Evolutionary conservation across 2,329 filamentous ascomycete genomes (phyloP), one percentile per base, ranked within the genome.

Genomic region (Pseudodiploospora longispora): DNA sequence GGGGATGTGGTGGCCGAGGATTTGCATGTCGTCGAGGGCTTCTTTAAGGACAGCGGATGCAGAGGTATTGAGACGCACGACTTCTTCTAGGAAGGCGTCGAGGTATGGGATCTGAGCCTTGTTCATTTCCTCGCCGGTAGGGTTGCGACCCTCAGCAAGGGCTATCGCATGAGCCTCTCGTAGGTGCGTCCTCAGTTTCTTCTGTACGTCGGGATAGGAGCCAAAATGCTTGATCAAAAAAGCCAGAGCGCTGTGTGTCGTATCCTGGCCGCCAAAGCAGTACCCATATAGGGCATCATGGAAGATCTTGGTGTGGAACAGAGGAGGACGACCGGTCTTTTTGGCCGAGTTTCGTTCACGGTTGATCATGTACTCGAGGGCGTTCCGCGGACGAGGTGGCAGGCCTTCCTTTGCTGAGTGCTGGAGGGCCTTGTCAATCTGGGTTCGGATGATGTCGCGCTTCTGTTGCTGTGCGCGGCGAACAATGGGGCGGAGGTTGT

Each of bases 31-130:
- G 34, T 48, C 46, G 27, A 49, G 49, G 2, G 64, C 52, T 5
- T 51, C 51, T 7, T 64, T 58, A 4, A 61, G 55, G n/a, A 55
- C 52, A 5, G 55, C 54, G n/a, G 50, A 53, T 4, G 36, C 36
- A 19, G 42, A 38, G 36, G 33, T 39, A 2, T 36, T 33, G 36
- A 30, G 36, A 2, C 67, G 59, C 6, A 67, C 47, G 0, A 57
- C 54, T 48, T 70, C 65, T 41, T 65, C 61, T 33, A 67, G 48
- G 4, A 59, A 52, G 8, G 64, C 64, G 36, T 68, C 65, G 6
- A 68, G 55, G 48, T 64, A 67, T 1, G 60, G 60, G 3, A 64
- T 46, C 5, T 55, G 50, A 3, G 52, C 42, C 4, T 38, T 38
- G 1, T 49, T 49, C 7, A 67, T 55, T 47, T 67, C 64, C 3